A percentile compares a stretch with the other conserved stretches of the same genome.
Conservation (phyloP, 768 basidiomycete genomes). For the Chlorophyllum brunneum region DNA sequence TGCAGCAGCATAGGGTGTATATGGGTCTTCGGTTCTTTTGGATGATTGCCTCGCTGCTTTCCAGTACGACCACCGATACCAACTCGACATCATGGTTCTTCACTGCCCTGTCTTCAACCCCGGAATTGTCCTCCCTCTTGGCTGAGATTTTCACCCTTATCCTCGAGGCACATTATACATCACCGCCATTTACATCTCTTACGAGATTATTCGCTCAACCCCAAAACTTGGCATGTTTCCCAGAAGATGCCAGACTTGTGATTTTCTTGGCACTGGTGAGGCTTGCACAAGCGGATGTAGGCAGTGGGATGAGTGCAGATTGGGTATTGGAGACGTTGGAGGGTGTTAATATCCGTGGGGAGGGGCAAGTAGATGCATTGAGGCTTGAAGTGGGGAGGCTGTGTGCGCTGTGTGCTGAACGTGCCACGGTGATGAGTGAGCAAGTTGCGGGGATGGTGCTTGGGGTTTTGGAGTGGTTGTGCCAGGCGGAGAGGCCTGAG, state of each 20-base stretch:
- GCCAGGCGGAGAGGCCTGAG: constrained; percentile 24
- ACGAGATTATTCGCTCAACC: constrained; percentile 25
- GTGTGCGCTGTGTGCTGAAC: constrained; percentile 26
- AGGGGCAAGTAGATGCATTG: constrained; percentile 20
- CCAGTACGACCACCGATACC: constrained; percentile 28
- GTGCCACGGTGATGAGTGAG: constrained; percentile 25
- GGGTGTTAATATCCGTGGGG: constrained; percentile 13
- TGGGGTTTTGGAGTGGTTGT: constrained; percentile 54
- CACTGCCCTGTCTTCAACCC: constrained; percentile 33
- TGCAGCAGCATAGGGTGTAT: constrained; percentile 47
- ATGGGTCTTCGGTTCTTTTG: constrained; percentile 46
- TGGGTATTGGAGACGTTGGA: constrained; percentile 22
- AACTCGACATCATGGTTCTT: constrained; percentile 40
- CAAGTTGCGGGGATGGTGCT: constrained; percentile 37
- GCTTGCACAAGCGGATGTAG: constrained; percentile 25
- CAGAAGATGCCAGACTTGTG: constrained; percentile 26
- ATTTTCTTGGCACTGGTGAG: constrained; percentile 31
- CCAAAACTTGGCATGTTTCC: constrained; percentile 21
- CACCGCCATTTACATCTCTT: constrained; percentile 40
- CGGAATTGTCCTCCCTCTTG: constrained; percentile 41
- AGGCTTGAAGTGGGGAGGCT: constrained; percentile 31
- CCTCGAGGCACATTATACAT: constrained; percentile 45
- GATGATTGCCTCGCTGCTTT: constrained; percentile 33
- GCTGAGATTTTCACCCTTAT: constrained; percentile 39
- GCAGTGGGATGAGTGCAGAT: constrained; percentile 20